A percentile compares a stretch with the other conserved stretches of the same genome.
Evolutionary conservation across 805 yeast genomes (phyloP).

Genomic region (Candida maesae): DNA sequence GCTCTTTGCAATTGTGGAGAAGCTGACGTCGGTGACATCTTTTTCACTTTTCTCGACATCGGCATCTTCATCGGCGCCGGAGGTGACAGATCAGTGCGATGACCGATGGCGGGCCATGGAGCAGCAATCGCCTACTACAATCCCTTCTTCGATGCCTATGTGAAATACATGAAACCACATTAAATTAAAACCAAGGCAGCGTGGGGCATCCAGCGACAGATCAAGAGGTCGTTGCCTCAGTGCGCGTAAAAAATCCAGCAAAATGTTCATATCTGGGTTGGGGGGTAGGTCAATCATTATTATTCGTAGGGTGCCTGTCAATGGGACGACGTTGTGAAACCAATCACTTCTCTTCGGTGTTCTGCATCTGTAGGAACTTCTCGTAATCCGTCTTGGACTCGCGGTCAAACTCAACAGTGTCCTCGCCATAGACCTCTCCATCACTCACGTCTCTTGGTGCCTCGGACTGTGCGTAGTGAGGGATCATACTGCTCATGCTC

Average conservation of each 20-base stretch:
- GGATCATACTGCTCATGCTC: constrained; percentile 27
- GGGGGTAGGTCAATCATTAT: too few relatives aligned
- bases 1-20: neutral
- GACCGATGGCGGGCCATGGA: too few relatives aligned
- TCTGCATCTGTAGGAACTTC: constrained; percentile 18
- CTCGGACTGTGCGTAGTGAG: constrained; percentile 22
- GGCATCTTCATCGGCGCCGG: neutral
- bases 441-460: constrained; percentile 11
- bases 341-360: constrained; percentile 6
- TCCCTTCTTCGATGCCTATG: too few relatives aligned
- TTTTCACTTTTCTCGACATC: constrained; percentile 1
- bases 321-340: neutral
- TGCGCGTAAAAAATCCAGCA: too few relatives aligned
- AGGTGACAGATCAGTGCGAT: too few relatives aligned
- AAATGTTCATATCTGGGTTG: too few relatives aligned
- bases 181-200: too few relatives aligned
- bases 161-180: too few relatives aligned
- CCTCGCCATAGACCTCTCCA: constrained; percentile 13
- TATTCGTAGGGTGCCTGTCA: too few relatives aligned
- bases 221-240: too few relatives aligned
- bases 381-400: constrained; percentile 22
- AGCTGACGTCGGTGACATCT: neutral
- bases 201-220: too few relatives aligned
- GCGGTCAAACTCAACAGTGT: constrained; percentile 17
- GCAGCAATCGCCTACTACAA: too few relatives aligned